These are phyloP conservation scores for Chlorella variabilis DNA, from an alignment of 163 green algal genomes.

Conservation along the genomic window DNA sequence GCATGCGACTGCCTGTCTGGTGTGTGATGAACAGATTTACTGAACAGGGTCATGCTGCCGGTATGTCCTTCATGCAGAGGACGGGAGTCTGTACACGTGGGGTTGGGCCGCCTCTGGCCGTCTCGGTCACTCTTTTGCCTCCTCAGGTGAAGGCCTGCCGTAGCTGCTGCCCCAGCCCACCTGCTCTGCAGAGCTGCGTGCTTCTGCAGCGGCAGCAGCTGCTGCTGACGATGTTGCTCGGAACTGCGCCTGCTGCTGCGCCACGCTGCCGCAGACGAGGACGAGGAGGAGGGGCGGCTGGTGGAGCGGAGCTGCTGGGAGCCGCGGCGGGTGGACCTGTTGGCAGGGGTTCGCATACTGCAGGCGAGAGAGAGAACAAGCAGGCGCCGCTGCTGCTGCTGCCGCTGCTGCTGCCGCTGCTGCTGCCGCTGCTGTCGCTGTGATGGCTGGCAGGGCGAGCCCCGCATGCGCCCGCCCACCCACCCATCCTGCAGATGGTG, in stretches of 20 bases:
- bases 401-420: too few relatives aligned
- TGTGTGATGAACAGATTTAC: too few relatives aligned
- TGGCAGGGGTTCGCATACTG: conserved; percentile 8
- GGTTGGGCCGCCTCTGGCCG: conserved; percentile 18
- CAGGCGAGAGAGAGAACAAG: conserved; percentile 5
- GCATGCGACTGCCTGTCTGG: too few relatives aligned
- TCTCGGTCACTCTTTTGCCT: conserved; percentile 38
- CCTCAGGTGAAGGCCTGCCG: background rate
- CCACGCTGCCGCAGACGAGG: background rate
- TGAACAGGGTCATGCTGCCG: too few relatives aligned
- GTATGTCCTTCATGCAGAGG: conserved; percentile 8
- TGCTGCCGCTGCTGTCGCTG: background rate
- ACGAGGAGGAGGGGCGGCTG: conserved; percentile 34
- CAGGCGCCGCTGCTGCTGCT: too few relatives aligned
- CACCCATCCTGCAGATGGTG: conserved; percentile 24
- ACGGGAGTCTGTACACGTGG: conserved; percentile 34
- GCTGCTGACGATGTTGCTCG: background rate
- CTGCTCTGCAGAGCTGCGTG: too few relatives aligned
- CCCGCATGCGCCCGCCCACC: too few relatives aligned
- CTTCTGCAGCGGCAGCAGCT: background rate
- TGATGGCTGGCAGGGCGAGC: too few relatives aligned
- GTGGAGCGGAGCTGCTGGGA: conserved; percentile 35
- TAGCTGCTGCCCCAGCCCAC: background rate
- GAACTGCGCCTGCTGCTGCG: background rate
- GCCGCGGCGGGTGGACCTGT: conserved; percentile 28